These are phyloP conservation scores for Miamiensis avidus DNA, from an alignment of 169 alveolate genomes.

Conservation along the genomic window DNA sequence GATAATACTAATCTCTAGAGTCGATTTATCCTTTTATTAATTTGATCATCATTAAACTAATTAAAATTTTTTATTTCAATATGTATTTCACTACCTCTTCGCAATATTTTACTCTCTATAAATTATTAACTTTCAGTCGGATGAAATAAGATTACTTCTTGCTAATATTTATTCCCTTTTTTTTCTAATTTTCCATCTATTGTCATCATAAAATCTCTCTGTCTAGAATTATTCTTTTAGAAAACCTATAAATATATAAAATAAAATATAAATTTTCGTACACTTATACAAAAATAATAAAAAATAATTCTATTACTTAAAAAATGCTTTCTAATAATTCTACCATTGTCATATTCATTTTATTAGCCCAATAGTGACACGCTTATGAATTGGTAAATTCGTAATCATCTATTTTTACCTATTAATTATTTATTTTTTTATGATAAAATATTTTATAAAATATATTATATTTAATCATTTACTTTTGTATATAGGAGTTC, in stretches of 20 bases:
- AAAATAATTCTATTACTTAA: too few species aligned
- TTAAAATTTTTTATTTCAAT: too few species aligned
- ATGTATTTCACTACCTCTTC: background rate
- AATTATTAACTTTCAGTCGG: background rate
- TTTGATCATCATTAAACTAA: too few species aligned
- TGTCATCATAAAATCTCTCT: background rate
- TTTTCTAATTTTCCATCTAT: slow-evolving; percentile 1
- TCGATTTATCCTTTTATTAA: slow-evolving; percentile 2
- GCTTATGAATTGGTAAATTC: slow-evolving; percentile 13
- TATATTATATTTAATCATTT: background rate
- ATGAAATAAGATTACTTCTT: background rate
- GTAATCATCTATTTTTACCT: background rate
- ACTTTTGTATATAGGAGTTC: slow-evolving; percentile 2
- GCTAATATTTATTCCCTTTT: slow-evolving; percentile 6
- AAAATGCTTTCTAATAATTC: slow-evolving; percentile 9
- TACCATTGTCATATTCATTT: slow-evolving; percentile 3
- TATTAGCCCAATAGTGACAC: slow-evolving; percentile 5
- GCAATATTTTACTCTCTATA: background rate
- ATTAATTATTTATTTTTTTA: too few species aligned
- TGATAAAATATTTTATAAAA: too few species aligned
- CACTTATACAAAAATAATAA: too few species aligned
- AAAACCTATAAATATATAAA: too few species aligned
- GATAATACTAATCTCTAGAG: slow-evolving; percentile 1
- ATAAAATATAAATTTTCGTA: too few species aligned
- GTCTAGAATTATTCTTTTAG: background rate